phyloP scores from a whole-genome alignment of 345 rosid genomes.

The Sisymbrium irio region DNA sequence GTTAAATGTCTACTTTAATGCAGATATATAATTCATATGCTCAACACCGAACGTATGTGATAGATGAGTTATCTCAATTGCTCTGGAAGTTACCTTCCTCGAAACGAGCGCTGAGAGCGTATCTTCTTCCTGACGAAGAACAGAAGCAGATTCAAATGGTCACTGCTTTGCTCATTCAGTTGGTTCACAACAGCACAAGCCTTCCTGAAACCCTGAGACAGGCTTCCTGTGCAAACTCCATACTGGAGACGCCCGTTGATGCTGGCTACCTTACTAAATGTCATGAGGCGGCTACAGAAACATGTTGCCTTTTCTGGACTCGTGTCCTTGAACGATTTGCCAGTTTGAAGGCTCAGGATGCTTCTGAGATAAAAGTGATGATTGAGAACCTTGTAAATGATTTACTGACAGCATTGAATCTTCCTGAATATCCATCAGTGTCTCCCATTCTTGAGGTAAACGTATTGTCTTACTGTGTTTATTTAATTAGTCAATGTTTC shows the following conservation, averaged over 20 bases:
- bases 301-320: constrained; percentile 96
- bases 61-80: constrained; percentile 86
- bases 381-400: constrained; percentile 94
- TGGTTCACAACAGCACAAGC: constrained; percentile 87
- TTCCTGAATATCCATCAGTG: constrained; percentile 95
- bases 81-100: constrained; percentile 89
- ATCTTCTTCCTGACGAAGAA: constrained; percentile 97
- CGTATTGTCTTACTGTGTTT: constrained; percentile 15
- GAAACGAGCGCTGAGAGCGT: constrained; percentile 72
- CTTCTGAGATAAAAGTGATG: constrained; percentile 82
- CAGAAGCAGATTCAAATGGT: constrained; percentile 98
- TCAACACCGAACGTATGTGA: constrained; percentile 79
- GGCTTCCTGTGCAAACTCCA: constrained; percentile 53
- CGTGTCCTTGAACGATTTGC: constrained; percentile 92
- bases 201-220: constrained; percentile 78
- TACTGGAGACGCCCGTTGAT: constrained; percentile 69
- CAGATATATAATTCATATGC: constrained; percentile 89
- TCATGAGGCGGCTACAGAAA: constrained; percentile 83
- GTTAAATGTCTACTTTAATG: constrained; percentile 23
- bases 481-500: constrained; percentile 8
- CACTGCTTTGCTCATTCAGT: constrained; percentile 90
- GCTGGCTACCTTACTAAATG: constrained; percentile 60
- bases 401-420: constrained; percentile 81
- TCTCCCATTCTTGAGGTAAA: constrained; percentile 92
- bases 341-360: constrained; percentile 84